Evolutionary conservation across 257 asterid species (phyloP).

Genomic region (Solanum etuberosum): DNA sequence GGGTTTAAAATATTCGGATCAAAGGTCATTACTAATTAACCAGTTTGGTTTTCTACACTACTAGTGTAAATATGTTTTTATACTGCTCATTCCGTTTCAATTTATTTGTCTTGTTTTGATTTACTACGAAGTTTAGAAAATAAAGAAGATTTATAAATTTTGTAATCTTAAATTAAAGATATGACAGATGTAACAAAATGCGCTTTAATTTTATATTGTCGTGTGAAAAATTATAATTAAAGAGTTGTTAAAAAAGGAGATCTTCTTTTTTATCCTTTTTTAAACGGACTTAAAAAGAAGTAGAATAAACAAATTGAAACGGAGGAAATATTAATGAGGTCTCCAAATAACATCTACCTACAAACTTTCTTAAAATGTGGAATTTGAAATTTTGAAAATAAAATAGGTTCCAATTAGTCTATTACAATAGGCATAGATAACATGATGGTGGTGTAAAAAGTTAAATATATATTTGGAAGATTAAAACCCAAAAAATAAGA

Average conservation of each 20-base stretch:
- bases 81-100: background rate
- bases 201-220: no score
- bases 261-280: no score
- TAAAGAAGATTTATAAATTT: no score
- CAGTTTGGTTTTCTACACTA: background rate
- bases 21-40: background rate
- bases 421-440: background rate
- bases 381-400: background rate
- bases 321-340: background rate
- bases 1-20: background rate
- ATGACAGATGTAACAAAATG: no score
- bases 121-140: background rate
- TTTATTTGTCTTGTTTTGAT: background rate
- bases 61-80: background rate
- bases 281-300: background rate
- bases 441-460: background rate
- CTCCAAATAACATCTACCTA: background rate
- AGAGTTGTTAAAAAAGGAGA: background rate
- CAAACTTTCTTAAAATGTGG: background rate
- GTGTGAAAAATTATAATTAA: background rate
- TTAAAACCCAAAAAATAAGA: background rate
- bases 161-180: background rate
- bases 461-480: background rate
- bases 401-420: background rate
- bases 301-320: no score